Conservation (phyloP, 2,329 filamentous ascomycete species). For the Septoria linicola region DNA sequence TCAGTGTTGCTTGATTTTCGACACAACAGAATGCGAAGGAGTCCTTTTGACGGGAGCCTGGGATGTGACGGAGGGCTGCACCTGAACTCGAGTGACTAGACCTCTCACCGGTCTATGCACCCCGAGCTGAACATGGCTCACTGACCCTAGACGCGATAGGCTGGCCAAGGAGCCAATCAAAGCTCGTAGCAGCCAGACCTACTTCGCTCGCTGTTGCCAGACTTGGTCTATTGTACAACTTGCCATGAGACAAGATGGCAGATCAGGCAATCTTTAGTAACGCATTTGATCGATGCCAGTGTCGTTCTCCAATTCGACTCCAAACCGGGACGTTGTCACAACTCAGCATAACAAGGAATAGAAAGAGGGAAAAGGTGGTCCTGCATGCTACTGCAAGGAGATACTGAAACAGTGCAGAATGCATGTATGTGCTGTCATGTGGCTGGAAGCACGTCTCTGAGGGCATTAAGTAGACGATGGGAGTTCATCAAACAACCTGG, state of each 20-base stretch:
- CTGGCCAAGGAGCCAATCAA: slow-evolving; percentile 4
- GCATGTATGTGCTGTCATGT: not conserved
- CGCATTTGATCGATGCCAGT: not conserved
- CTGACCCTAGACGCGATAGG: slow-evolving; percentile 6
- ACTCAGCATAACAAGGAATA: not conserved
- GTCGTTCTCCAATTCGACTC: not conserved
- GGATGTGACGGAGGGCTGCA: slow-evolving; percentile 4
- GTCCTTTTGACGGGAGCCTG: slow-evolving; percentile 3
- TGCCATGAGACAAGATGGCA: slow-evolving; percentile 3
- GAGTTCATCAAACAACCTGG: not conserved
- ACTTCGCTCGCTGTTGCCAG: slow-evolving; percentile 5
- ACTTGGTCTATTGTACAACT: slow-evolving; percentile 2
- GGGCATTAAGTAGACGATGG: not conserved
- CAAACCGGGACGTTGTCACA: not conserved
- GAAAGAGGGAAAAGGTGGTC: not conserved
- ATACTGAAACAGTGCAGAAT: not conserved
- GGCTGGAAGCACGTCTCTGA: not conserved
- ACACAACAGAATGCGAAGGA: slow-evolving; percentile 2
- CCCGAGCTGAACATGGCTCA: slow-evolving; percentile 2
- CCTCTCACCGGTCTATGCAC: slow-evolving; percentile 7
- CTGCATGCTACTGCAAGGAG: not conserved
- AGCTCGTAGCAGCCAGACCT: slow-evolving; percentile 3
- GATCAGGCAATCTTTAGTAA: slow-evolving; percentile 4
- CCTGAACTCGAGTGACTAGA: slow-evolving; percentile 3
- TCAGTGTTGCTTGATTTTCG: slow-evolving; percentile 7